phyloP scores from a whole-genome alignment of 2,329 filamentous ascomycete genomes.

The Xylariaceae sp. region DNA sequence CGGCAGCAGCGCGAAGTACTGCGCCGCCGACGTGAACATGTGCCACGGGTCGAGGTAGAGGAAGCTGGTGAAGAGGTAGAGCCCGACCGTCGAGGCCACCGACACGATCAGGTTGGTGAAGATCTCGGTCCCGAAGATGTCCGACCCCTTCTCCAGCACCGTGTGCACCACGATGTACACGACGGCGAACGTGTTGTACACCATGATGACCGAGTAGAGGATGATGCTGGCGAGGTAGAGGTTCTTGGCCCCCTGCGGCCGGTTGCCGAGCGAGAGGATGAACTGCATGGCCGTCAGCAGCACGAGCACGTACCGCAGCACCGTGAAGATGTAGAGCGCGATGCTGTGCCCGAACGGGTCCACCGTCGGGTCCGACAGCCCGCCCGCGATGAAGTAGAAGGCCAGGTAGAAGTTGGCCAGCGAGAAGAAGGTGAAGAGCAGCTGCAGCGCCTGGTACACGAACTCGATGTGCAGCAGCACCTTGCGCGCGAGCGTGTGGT shows the following conservation, averaged over 20 bases:
- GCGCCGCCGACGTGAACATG: conserved; percentile 85
- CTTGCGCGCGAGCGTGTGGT: conserved; percentile 85
- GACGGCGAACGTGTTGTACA: conserved; percentile 83
- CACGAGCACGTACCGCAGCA: conserved; percentile 78
- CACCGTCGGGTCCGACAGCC: conserved; percentile 66
- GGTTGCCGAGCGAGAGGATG: conserved; percentile 91
- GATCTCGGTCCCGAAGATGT: conserved; percentile 73
- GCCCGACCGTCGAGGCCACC: conserved; percentile 76
- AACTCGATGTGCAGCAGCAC: conserved; percentile 91
- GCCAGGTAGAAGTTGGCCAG: conserved; percentile 98
- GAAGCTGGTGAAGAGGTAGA: conserved; percentile 96
- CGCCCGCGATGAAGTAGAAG: conserved; percentile 96
- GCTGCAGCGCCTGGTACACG: conserved; percentile 84
- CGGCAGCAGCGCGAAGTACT: conserved; percentile 90
- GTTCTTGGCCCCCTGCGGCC: conserved; percentile 87
- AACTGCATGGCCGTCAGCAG: conserved; percentile 92
- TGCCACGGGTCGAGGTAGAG: conserved; percentile 98
- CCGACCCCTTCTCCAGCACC: conserved; percentile 44
- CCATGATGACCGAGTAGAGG: conserved; percentile 89
- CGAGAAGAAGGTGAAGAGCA: conserved; percentile 96
- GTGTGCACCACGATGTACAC: conserved; percentile 87
- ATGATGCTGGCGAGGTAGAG: conserved; percentile 85
- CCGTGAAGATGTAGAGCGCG: conserved; percentile 75
- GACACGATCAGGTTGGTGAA: conserved; percentile 94
- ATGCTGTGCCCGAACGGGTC: conserved; percentile 91